These are phyloP conservation scores for Microdochium bolleyi DNA, from an alignment of 2,329 filamentous ascomycete species.

Conservation along the genomic window DNA sequence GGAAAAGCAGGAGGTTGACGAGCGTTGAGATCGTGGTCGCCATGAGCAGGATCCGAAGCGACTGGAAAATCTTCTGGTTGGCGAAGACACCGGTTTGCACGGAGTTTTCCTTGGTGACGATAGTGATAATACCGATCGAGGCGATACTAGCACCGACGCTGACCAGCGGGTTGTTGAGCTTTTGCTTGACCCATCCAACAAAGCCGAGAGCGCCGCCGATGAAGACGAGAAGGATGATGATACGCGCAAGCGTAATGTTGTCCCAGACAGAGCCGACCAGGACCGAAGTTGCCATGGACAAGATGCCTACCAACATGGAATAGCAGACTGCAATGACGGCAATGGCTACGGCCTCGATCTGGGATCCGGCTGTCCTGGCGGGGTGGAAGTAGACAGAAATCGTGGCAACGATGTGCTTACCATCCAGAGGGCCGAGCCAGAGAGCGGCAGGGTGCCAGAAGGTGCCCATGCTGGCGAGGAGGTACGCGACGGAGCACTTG, in stretches of 20 bases:
- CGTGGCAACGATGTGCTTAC: slow-evolving; percentile 89
- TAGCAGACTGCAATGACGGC: slow-evolving; percentile 74
- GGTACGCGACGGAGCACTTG: slow-evolving; percentile 86
- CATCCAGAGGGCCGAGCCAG: slow-evolving; percentile 75
- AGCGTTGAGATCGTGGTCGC: slow-evolving; percentile 64
- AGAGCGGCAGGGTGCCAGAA: slow-evolving; percentile 67
- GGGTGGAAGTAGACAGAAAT: slow-evolving; percentile 95
- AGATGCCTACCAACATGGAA: slow-evolving; percentile 64
- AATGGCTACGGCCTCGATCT: slow-evolving; percentile 77
- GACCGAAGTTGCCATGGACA: slow-evolving; percentile 84
- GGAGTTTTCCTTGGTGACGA: slow-evolving; percentile 85
- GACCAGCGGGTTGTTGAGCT: slow-evolving; percentile 67
- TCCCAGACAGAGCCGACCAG: slow-evolving; percentile 63
- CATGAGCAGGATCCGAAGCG: slow-evolving; percentile 77
- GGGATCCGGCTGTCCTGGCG: slow-evolving; percentile 75
- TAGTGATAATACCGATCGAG: slow-evolving; percentile 80
- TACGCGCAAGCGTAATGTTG: slow-evolving; percentile 65
- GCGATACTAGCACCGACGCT: slow-evolving; percentile 81
- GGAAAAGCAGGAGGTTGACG: slow-evolving; percentile 72
- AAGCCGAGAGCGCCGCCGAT: slow-evolving; percentile 82
- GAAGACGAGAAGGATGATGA: slow-evolving; percentile 72
- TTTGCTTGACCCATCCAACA: slow-evolving; percentile 81
- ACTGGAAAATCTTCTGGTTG: slow-evolving; percentile 71
- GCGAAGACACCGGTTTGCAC: slow-evolving; percentile 78
- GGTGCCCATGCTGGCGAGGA: slow-evolving; percentile 78